These are phyloP conservation scores for Kodamaea kaohsiungensis DNA, from an alignment of 805 yeast genomes.

Conservation along the genomic window DNA sequence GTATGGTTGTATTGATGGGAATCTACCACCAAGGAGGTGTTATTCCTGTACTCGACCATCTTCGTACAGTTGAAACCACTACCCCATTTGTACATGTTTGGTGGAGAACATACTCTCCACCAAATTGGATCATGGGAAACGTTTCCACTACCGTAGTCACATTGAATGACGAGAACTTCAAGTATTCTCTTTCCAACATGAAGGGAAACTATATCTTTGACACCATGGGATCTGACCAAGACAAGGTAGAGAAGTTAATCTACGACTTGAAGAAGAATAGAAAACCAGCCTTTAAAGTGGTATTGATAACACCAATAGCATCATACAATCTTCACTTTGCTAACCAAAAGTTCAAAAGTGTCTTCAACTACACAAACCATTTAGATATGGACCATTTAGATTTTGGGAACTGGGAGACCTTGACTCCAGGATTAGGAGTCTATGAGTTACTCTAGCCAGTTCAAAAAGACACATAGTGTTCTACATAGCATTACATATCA, in stretches of 20 bases:
- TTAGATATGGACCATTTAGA: slow-evolving; percentile 78
- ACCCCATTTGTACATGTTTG: slow-evolving; percentile 52
- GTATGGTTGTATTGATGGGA: slow-evolving; percentile 70
- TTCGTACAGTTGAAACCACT: slow-evolving; percentile 19
- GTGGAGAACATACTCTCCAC: slow-evolving; percentile 97
- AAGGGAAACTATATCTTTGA: slow-evolving; percentile 33
- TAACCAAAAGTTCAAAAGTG: slow-evolving; percentile 4
- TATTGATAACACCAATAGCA: slow-evolving; percentile 43
- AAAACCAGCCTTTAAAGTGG: slow-evolving; percentile 13
- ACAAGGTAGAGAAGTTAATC: slow-evolving; percentile 22
- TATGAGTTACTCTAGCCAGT: slow-evolving; percentile 36
- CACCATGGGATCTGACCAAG: slow-evolving; percentile 47
- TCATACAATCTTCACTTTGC: slow-evolving; percentile 28
- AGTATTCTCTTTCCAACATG: slow-evolving; percentile 7
- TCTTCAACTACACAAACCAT: slow-evolving; percentile 47
- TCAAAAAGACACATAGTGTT: not conserved
- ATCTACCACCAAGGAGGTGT: slow-evolving; percentile 89
- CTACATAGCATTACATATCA: not conserved
- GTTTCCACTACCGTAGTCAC: slow-evolving; percentile 12
- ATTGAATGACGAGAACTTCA: slow-evolving; percentile 13
- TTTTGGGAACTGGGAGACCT: slow-evolving; percentile 42
- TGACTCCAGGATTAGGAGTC: slow-evolving; percentile 65
- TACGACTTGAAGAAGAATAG: slow-evolving; percentile 7
- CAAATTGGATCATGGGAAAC: slow-evolving; percentile 73
- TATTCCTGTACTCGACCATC: slow-evolving; percentile 56